Evolutionary conservation across 441 rosid genomes (phyloP).

Genomic region (Populus hybrid): DNA sequence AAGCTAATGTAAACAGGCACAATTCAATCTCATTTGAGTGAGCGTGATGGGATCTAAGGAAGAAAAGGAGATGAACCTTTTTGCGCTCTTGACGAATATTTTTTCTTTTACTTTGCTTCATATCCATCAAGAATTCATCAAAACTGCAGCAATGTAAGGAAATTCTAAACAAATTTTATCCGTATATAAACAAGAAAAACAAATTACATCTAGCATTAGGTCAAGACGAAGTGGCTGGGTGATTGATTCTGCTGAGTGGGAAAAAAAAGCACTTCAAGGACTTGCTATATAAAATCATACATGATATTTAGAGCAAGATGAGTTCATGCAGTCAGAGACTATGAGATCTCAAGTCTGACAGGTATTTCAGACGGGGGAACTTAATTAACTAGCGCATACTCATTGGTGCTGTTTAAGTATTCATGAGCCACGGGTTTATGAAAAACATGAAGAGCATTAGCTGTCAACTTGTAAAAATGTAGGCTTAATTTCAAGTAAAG

Average conservation of each 20-base stretch:
- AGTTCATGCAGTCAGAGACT: neutral
- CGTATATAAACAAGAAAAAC: neutral
- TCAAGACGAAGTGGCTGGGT: neutral
- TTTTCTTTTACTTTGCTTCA: conserved; percentile 91
- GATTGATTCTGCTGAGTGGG: neutral
- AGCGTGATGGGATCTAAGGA: neutral
- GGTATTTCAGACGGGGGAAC: neutral
- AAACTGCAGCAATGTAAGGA: conserved; percentile 46
- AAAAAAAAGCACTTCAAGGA: neutral
- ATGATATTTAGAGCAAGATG: neutral
- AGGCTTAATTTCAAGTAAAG: neutral
- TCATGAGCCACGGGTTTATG: neutral
- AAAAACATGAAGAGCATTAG: neutral
- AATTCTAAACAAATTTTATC: neutral
- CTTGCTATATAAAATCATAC: neutral
- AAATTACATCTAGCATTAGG: conserved; percentile 4
- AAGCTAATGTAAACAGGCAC: neutral
- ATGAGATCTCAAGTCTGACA: neutral
- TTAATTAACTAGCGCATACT: neutral
- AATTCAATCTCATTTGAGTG: neutral
- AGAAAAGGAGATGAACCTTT: conserved; percentile 49
- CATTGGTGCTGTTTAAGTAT: neutral
- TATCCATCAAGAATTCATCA: conserved; percentile 95
- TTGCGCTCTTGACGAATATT: conserved; percentile 90
- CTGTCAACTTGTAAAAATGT: neutral